Base-by-base conservation (phyloP, 2,329 filamentous ascomycete genomes). In the Sclerotinia nivalis region DNA sequence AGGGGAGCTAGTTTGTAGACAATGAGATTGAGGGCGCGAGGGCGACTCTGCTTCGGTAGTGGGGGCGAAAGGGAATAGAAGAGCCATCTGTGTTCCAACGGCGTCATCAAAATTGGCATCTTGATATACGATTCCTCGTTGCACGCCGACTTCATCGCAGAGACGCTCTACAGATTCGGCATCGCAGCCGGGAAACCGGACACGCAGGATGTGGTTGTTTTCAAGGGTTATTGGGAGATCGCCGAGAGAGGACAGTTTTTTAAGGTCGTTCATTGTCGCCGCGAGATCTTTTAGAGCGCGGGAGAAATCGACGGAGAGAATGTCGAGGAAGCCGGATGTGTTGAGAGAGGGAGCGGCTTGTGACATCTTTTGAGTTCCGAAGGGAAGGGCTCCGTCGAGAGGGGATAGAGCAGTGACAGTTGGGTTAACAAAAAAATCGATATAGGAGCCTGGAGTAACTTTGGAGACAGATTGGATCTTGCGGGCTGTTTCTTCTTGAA, bases 151-250 rank as follows among this genome's bases (percentile, higher is more conserved):
- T 78, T 99, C 96, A 60, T 93, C 88, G 78, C 94, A 97, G 0
- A 99, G 85, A 4, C 85, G 84, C 77, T 97, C 93, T 0, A 97
- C 91, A 0, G 92, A 92, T 22, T 90, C 87, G 0, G 89, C 89
- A 76, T 98, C 95, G 72, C 96, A 94, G 4, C 96, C 96, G 0
- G 94, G 93, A 77, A 99, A 98, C 43, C 93, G 90, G 2, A 98
- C 89, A 47, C 93, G 89, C 0, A 87, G 86, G 2, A 88, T 88
- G 47, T 86, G 83, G 50, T 87, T 85, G 68, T 75, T 72, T 74
- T 93, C 88, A 66, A 97, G 85, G 0, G 88, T 85, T 47, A 98
- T 88, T 0, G 95, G 93, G 28, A 99, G 82, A 77, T 97, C 93
- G 1, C 96, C 96, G 1, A 98, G 80, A 0, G 84, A 82, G 0